Conservation (phyloP, 2,329 filamentous ascomycete species). For the Stylonectria norvegica region DNA sequence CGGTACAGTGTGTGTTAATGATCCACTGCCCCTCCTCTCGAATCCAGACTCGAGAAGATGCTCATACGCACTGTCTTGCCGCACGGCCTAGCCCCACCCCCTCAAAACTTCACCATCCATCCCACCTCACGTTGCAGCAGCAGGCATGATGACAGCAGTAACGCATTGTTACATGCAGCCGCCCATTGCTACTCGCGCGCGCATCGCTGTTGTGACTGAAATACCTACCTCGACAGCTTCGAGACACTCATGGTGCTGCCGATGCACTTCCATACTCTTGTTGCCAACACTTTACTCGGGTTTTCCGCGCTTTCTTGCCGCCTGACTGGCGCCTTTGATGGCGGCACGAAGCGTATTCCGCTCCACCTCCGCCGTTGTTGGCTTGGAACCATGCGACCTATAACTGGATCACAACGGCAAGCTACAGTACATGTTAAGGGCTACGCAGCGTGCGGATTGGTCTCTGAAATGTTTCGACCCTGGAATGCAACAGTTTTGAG, state of each 20-base stretch:
- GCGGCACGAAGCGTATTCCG: no score
- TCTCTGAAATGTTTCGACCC: conserved; percentile 18
- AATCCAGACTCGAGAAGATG: not conserved
- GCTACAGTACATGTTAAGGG: conserved; percentile 24
- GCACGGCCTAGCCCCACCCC: conserved; percentile 13
- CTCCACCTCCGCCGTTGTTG: not conserved
- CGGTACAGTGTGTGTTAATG: conserved; percentile 14
- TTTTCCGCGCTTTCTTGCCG: no score
- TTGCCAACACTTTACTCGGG: no score
- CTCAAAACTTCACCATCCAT: not conserved
- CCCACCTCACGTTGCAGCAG: conserved; percentile 26
- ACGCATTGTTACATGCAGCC: conserved; percentile 23
- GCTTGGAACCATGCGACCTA: conserved; percentile 14
- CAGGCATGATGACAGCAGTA: conserved; percentile 15
- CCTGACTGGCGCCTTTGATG: no score
- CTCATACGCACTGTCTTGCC: conserved; percentile 9
- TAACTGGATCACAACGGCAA: conserved; percentile 19
- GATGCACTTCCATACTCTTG: no score
- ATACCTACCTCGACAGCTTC: no score
- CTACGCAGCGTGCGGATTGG: conserved; percentile 15
- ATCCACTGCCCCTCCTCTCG: not conserved
- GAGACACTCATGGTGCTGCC: no score
- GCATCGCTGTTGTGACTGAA: no score
- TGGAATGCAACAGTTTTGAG: conserved; percentile 24
- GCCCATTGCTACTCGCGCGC: conserved; percentile 1